Percentiles rank a stretch among this genome's conserved stretches.
phyloP scores from a whole-genome alignment of 2,329 filamentous ascomycete species.

The Zalaria sp. region DNA sequence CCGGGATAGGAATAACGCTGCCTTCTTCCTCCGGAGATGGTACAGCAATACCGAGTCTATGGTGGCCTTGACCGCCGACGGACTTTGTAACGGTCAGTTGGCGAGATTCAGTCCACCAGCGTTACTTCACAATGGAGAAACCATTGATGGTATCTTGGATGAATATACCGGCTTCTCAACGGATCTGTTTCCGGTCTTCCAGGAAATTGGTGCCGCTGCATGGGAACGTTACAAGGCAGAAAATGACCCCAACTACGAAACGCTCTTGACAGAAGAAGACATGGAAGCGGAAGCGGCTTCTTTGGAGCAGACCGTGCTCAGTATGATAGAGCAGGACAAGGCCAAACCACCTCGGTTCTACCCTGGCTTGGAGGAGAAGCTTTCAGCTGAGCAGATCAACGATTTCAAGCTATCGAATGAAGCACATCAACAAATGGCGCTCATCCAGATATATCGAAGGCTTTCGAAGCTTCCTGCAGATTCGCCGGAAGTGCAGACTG shows the following conservation, averaged over 20 bases:
- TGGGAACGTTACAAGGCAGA: slow-evolving; percentile 3
- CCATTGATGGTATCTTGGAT: slow-evolving; percentile 2
- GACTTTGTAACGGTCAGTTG: slow-evolving; percentile 2
- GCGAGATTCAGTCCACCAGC: slow-evolving; percentile 1
- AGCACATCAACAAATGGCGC: slow-evolving; percentile 5
- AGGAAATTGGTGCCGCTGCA: slow-evolving; percentile 3
- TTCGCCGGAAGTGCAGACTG: not conserved
- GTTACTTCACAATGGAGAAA: slow-evolving; percentile 1
- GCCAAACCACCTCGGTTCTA: not conserved
- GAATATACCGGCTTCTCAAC: slow-evolving; percentile 5
- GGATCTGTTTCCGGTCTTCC: slow-evolving; percentile 3
- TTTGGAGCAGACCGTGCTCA: not conserved
- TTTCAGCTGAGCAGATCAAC: not conserved
- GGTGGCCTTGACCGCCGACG: slow-evolving; percentile 4
- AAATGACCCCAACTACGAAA: not conserved
- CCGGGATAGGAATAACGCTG: slow-evolving; percentile 1
- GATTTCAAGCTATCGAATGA: slow-evolving; percentile 4
- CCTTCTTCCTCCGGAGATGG: slow-evolving; percentile 5
- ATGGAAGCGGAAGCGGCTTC: slow-evolving; percentile 2
- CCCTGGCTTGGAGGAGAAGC: slow-evolving; percentile 1
- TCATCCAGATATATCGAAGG: slow-evolving; percentile 4
- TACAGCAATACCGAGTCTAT: slow-evolving; percentile 6
- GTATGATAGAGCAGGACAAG: not conserved
- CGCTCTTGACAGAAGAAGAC: slow-evolving; percentile 2
- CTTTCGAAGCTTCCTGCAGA: not conserved